Evolutionary conservation across 352 stramenopile species (phyloP).

Genomic region (Pythium aristosporum): DNA sequence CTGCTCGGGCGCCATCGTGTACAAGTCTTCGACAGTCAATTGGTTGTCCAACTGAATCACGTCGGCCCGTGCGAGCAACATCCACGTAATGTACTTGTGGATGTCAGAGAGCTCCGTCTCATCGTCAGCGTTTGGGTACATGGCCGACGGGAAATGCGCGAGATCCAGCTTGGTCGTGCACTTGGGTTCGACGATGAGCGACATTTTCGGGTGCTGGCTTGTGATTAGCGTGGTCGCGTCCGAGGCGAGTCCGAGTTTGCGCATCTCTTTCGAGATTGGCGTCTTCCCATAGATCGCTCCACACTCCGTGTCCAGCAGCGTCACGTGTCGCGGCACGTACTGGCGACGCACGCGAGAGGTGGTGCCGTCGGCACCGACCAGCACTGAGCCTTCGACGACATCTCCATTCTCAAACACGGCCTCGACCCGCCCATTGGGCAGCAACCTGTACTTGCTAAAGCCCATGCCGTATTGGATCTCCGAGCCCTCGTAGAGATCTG

Average conservation of each 20-base stretch:
- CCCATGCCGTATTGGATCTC: conserved; percentile 59
- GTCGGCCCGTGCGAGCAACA: conserved; percentile 46
- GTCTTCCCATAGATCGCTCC: conserved; percentile 75
- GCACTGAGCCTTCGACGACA: conserved; percentile 41
- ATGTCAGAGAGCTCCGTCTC: conserved; percentile 30
- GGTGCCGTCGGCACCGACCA: conserved; percentile 59
- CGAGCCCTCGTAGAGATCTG: conserved; percentile 42
- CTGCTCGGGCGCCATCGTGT: conserved; percentile 42
- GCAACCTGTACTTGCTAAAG: conserved; percentile 46
- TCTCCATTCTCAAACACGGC: conserved; percentile 57
- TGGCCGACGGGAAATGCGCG: conserved; percentile 22
- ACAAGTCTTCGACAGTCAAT: conserved; percentile 37
- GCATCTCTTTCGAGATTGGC: conserved; percentile 30
- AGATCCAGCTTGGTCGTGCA: conserved; percentile 33
- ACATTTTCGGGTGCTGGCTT: conserved; percentile 44
- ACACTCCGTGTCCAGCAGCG: conserved; percentile 62
- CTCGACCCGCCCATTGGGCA: conserved; percentile 46
- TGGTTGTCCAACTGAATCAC: conserved; percentile 39
- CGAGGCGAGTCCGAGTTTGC: conserved; percentile 50
- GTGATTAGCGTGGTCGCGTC: conserved; percentile 49
- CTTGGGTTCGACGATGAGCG: conserved; percentile 56
- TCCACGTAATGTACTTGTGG: conserved; percentile 64
- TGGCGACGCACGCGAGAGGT: conserved; percentile 59
- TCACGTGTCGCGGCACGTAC: conserved; percentile 44
- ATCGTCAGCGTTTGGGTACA: conserved; percentile 13